Percentiles rank a stretch among this genome's conserved stretches.
Conservation (phyloP, 805 yeast species). For the Metschnikowia anglica region DNA sequence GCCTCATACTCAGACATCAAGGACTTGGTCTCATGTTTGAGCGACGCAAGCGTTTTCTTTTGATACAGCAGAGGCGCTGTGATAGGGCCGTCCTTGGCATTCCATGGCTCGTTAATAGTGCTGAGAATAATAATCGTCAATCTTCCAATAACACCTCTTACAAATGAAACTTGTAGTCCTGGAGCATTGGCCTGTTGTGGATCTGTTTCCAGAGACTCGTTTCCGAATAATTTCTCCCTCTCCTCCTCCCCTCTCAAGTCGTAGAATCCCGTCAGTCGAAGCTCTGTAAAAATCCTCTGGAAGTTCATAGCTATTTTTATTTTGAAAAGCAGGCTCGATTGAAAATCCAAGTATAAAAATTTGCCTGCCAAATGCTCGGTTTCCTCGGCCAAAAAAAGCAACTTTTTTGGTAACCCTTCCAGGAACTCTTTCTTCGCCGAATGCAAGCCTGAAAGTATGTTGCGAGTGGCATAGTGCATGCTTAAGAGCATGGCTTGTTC, state of each 20-base stretch:
- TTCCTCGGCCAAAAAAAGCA: neutral
- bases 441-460: neutral
- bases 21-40: neutral
- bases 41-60: neutral
- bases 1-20: neutral
- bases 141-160: neutral
- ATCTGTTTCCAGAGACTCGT: too few species aligned
- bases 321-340: neutral
- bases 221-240: too few species aligned
- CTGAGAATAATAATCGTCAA: neutral
- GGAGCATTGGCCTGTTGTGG: too few species aligned
- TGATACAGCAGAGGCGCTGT: neutral
- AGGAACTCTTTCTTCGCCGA: neutral
- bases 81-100: neutral
- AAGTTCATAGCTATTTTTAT: neutral
- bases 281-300: neutral
- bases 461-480: neutral
- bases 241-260: too few species aligned
- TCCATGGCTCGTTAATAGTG: neutral
- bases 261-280: neutral
- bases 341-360: neutral
- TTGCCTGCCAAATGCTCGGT: neutral
- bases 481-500: neutral
- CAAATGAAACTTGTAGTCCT: neutral
- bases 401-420: neutral